phyloP scores from a whole-genome alignment of 768 basidiomycete genomes.

The Pleurotus pulmonarius region DNA sequence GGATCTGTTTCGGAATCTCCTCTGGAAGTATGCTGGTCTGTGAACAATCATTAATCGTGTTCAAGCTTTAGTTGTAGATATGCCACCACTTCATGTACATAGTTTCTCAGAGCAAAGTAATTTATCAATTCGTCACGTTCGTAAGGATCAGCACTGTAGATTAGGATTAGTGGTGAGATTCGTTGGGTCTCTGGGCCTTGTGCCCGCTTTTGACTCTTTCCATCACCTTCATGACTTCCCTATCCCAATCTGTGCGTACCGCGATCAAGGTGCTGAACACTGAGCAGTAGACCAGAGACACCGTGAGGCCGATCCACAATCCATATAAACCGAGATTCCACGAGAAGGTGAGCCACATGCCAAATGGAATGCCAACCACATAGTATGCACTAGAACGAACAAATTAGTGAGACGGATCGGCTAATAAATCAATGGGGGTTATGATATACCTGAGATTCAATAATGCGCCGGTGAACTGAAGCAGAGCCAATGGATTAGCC shows the following conservation, averaged over 20 bases:
- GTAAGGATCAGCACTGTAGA: no score
- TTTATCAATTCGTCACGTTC: no score
- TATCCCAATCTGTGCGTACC: slow-evolving; percentile 63
- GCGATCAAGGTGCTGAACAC: slow-evolving; percentile 50
- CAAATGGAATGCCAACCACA: slow-evolving; percentile 77
- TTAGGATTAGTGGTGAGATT: no score
- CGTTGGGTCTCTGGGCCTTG: no score
- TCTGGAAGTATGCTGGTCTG: slow-evolving; percentile 1
- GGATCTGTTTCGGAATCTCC: background rate
- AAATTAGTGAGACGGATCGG: background rate
- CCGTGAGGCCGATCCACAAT: slow-evolving; percentile 81
- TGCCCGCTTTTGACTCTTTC: slow-evolving; percentile 33
- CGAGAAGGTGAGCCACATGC: slow-evolving; percentile 72
- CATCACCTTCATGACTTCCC: slow-evolving; percentile 61
- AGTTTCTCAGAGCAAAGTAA: no score
- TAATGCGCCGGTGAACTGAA: slow-evolving; percentile 66
- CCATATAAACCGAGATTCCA: slow-evolving; percentile 58
- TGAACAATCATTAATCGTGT: background rate
- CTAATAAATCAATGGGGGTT: background rate
- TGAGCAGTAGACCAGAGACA: slow-evolving; percentile 57
- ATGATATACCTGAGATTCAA: slow-evolving; percentile 64
- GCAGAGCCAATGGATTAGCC: no score
- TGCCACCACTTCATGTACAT: no score
- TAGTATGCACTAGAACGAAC: slow-evolving; percentile 61
- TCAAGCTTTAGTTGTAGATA: no score